Evolutionary conservation across 2,329 filamentous ascomycete species (phyloP).

Genomic region (Colletotrichum acutatum): DNA sequence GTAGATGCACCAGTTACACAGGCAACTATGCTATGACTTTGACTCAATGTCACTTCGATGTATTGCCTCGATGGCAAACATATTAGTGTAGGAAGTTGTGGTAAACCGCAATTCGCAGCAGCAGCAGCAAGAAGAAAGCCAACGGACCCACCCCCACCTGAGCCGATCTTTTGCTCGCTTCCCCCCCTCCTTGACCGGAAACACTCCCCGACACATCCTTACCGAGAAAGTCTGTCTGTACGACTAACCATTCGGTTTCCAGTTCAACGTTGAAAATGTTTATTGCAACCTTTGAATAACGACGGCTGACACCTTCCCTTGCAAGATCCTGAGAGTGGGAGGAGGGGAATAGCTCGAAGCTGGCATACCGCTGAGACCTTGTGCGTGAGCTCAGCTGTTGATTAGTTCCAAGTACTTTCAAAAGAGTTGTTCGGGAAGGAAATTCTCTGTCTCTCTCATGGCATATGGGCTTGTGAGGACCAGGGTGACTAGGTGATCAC

Average conservation of each 20-base stretch:
- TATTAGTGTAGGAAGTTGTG: background rate
- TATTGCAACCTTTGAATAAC: background rate
- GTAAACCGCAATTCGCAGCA: background rate
- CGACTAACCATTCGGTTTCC: background rate
- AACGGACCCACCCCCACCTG: constrained; percentile 24
- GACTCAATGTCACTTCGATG: background rate
- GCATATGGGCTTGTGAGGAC: too few relatives aligned
- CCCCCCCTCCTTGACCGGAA: background rate
- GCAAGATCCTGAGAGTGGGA: too few relatives aligned
- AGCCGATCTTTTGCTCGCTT: constrained; percentile 8
- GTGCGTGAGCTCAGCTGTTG: too few relatives aligned
- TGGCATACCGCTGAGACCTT: too few relatives aligned
- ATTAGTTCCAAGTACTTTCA: too few relatives aligned
- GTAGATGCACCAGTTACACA: background rate
- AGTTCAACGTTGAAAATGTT: background rate
- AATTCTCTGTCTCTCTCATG: too few relatives aligned
- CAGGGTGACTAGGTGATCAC: too few relatives aligned
- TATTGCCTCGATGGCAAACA: background rate
- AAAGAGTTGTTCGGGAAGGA: too few relatives aligned
- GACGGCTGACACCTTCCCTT: constrained; percentile 2
- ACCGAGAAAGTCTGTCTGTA: too few relatives aligned
- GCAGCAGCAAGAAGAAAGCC: background rate
- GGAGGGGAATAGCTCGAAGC: too few relatives aligned
- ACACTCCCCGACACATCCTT: too few relatives aligned
- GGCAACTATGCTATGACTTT: background rate